A percentile compares a stretch with the other conserved stretches of the same genome.
phyloP scores from a whole-genome alignment of 202 grass and related monocot species.

The Eragrostis tef region DNA sequence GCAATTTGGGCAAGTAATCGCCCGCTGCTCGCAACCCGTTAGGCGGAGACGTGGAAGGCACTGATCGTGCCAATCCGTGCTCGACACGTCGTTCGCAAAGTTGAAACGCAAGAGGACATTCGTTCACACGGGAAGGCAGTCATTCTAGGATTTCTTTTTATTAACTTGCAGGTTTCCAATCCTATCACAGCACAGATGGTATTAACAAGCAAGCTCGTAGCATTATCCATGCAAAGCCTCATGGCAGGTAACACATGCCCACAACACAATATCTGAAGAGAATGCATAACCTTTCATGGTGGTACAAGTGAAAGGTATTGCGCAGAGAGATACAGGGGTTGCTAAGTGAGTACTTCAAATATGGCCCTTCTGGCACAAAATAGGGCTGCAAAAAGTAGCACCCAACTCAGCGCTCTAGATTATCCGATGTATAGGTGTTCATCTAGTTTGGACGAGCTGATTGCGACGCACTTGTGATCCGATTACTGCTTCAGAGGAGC shows the following conservation, averaged over 20 bases:
- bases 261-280: not conserved
- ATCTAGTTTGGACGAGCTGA: constrained; percentile 13
- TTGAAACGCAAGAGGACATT: not conserved
- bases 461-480: not conserved
- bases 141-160: not conserved
- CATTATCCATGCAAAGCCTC: not conserved
- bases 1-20: not conserved
- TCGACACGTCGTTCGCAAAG: not conserved
- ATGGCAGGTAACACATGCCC: not conserved
- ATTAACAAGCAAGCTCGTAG: not conserved
- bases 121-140: not conserved
- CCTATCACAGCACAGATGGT: not conserved
- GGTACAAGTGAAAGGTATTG: not conserved
- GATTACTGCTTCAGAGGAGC: constrained; percentile 85
- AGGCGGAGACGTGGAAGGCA: constrained; percentile 13
- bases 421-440: not conserved
- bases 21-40: not conserved
- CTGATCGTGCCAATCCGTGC: not conserved
- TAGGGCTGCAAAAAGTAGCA: constrained; percentile 36
- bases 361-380: constrained; percentile 42
- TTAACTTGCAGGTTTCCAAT: not conserved
- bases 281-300: constrained; percentile 25
- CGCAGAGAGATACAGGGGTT: not conserved
- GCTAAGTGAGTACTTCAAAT: not conserved
- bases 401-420: constrained; percentile 32